Evolutionary conservation across 306 rosid species (phyloP).

Genomic region (Cicer cuneatum): DNA sequence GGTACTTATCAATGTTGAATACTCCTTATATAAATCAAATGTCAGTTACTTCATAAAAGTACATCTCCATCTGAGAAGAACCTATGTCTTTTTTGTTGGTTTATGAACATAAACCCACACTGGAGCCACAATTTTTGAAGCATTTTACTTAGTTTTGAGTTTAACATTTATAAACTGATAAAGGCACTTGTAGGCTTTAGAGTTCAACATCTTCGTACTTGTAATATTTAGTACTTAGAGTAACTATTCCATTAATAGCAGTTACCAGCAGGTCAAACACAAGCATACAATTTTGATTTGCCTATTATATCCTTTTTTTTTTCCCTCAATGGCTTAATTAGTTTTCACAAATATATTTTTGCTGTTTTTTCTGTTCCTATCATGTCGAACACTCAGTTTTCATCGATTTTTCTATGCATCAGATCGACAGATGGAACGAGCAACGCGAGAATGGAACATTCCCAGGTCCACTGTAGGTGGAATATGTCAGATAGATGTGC

Average conservation of each 20-base stretch:
- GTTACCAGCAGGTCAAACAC: conserved; percentile 17
- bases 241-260: conserved; percentile 4
- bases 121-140: conserved; percentile 24
- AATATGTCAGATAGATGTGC: conserved; percentile 43
- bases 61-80: background rate
- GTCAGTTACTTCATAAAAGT: background rate
- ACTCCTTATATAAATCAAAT: conserved; percentile 14
- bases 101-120: background rate
- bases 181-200: conserved; percentile 9
- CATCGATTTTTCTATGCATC: conserved; percentile 39
- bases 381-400: conserved; percentile 22
- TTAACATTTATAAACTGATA: conserved; percentile 21
- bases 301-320: background rate
- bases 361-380: background rate
- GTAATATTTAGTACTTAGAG: background rate
- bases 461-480: conserved; percentile 90
- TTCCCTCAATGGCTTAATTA: background rate
- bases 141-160: background rate
- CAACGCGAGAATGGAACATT: conserved; percentile 97
- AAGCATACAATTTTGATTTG: background rate
- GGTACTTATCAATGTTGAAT: background rate
- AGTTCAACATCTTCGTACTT: conserved; percentile 2
- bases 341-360: background rate
- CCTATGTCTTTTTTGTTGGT: conserved; percentile 18
- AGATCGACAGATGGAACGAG: conserved; percentile 97